Percentiles rank a stretch among this genome's conserved stretches.
phyloP scores from a whole-genome alignment of 805 yeast genomes.

The Hanseniaspora lachancei region DNA sequence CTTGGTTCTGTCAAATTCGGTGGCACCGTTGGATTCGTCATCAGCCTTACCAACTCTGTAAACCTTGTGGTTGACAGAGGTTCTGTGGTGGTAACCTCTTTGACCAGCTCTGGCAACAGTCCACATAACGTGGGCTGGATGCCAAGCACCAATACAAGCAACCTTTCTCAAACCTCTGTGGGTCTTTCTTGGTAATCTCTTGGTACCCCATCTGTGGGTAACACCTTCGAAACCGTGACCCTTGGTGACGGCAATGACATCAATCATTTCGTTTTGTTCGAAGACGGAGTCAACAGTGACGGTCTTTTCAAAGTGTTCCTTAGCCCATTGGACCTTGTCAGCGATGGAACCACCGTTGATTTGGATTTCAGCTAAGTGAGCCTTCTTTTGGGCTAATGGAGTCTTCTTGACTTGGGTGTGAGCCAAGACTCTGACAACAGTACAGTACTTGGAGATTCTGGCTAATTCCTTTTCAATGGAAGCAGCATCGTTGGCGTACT shows the following conservation, averaged over 20 bases:
- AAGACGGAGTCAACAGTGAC: constrained; percentile 89
- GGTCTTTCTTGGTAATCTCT: constrained; percentile 99
- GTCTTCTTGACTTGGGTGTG: constrained; percentile 99
- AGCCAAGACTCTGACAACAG: constrained; percentile 96
- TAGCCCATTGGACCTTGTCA: constrained; percentile 98
- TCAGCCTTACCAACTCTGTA: constrained; percentile 97
- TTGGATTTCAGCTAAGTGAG: constrained; percentile 99
- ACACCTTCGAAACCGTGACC: constrained; percentile 99
- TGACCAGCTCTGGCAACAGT: constrained; percentile 99
- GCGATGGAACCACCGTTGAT: constrained; percentile 97
- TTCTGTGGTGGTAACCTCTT: constrained; percentile 99
- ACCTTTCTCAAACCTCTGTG: constrained; percentile 99
- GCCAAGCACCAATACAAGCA: constrained; percentile 99
- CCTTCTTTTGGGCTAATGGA: constrained; percentile 98
- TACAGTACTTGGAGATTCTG: constrained; percentile 95
- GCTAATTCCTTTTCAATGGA: constrained; percentile 91
- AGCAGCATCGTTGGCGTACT: constrained; percentile 85
- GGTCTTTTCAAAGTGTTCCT: constrained; percentile 98
- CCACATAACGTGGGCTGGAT: constrained; percentile 99
- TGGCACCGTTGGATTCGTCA: constrained; percentile 89
- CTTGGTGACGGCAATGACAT: constrained; percentile 98
- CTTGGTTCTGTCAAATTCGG: constrained; percentile 98
- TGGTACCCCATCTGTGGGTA: constrained; percentile 99
- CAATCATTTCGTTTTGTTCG: constrained; percentile 98
- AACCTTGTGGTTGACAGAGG: constrained; percentile 99